A percentile compares a stretch with the other conserved stretches of the same genome.
phyloP scores from a whole-genome alignment of 257 asterid species.

The Leptodermis oblonga region DNA sequence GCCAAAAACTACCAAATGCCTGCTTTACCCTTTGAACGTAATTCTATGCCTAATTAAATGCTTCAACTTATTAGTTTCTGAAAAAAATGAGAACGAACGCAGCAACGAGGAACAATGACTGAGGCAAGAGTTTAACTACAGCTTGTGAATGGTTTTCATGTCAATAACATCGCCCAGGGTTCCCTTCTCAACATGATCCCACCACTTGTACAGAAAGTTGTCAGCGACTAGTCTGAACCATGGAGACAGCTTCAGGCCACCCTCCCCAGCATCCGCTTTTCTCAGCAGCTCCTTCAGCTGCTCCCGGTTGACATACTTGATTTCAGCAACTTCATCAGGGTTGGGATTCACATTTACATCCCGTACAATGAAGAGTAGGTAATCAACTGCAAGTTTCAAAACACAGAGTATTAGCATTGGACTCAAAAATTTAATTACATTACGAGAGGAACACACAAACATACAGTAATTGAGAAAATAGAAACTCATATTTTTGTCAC shows the following conservation, averaged over 20 bases:
- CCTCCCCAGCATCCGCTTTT: slow-evolving; percentile 88
- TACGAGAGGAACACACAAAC: neutral
- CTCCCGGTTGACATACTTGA: slow-evolving; percentile 59
- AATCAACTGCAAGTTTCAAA: slow-evolving; percentile 61
- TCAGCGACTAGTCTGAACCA: slow-evolving; percentile 91
- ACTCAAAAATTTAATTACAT: neutral
- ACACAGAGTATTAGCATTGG: neutral
- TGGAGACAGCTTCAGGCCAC: slow-evolving; percentile 72
- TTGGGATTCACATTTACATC: slow-evolving; percentile 76
- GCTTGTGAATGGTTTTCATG: slow-evolving; percentile 78
- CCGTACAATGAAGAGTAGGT: slow-evolving; percentile 81
- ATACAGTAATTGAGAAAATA: neutral
- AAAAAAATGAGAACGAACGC: neutral
- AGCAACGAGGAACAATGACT: neutral
- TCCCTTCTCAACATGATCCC: slow-evolving; percentile 83
- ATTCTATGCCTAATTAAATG: neutral
- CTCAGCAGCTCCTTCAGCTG: slow-evolving; percentile 61
- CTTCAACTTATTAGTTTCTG: slow-evolving; percentile 12
- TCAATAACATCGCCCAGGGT: slow-evolving; percentile 56
- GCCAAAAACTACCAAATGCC: neutral
- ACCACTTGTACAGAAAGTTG: slow-evolving; percentile 86
- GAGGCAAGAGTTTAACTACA: slow-evolving; percentile 31
- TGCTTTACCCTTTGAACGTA: neutral
- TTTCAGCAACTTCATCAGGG: slow-evolving; percentile 83
- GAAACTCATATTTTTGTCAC: neutral